phyloP scores from a whole-genome alignment of 106 monocot genomes.

The Phalaenopsis aphrodite region DNA sequence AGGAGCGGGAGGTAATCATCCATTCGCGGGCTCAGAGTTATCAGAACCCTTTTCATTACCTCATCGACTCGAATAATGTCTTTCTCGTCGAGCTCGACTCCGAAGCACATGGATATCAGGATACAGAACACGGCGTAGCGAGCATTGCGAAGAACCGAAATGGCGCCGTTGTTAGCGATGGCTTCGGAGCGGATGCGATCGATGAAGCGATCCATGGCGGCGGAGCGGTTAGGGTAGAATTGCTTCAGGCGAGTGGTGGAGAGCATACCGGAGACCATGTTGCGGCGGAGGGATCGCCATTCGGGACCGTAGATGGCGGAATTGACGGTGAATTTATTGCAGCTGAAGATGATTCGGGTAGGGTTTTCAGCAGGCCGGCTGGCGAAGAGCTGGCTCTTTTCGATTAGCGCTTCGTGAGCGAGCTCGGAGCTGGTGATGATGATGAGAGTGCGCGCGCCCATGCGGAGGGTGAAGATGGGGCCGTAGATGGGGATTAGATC shows the following conservation, averaged over 20 bases:
- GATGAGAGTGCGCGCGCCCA: slow-evolving; percentile 74
- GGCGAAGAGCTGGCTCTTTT: slow-evolving; percentile 59
- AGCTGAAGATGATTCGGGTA: slow-evolving; percentile 66
- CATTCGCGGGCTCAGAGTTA: slow-evolving; percentile 49
- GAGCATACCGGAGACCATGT: slow-evolving; percentile 97
- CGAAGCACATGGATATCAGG: slow-evolving; percentile 84
- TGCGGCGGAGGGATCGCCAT: slow-evolving; percentile 85
- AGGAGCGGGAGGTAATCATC: slow-evolving; percentile 84
- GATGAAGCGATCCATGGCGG: slow-evolving; percentile 73
- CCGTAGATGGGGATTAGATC: slow-evolving; percentile 54
- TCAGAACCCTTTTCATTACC: slow-evolving; percentile 67
- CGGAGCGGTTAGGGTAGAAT: slow-evolving; percentile 29
- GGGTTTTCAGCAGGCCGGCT: slow-evolving; percentile 69
- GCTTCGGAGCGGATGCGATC: slow-evolving; percentile 53
- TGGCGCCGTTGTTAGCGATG: slow-evolving; percentile 33
- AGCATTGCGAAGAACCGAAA: slow-evolving; percentile 76
- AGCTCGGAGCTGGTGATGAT: slow-evolving; percentile 57
- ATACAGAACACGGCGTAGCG: slow-evolving; percentile 93
- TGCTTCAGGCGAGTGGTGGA: slow-evolving; percentile 49
- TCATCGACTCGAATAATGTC: slow-evolving; percentile 39
- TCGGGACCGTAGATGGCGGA: slow-evolving; percentile 76
- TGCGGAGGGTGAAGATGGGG: slow-evolving; percentile 66
- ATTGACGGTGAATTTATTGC: slow-evolving; percentile 89
- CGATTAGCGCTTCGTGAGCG: slow-evolving; percentile 74
- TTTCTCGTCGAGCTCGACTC: slow-evolving; percentile 60